These are phyloP conservation scores for Rhypophila decipiens DNA, from an alignment of 495 filamentous ascomycete species.

Conservation along the genomic window DNA sequence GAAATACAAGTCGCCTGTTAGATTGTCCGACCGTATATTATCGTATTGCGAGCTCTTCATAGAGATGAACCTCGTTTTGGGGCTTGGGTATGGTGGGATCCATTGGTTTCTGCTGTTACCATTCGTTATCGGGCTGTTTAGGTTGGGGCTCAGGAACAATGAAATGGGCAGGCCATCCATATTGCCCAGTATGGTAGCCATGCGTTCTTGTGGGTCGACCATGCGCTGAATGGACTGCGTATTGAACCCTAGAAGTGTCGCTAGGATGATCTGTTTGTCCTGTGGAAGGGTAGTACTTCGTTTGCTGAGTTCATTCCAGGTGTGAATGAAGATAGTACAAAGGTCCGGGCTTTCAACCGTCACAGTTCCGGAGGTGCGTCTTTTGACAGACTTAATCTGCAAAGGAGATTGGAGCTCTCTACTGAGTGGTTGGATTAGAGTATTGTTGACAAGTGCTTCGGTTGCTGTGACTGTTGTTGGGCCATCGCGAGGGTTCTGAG, in stretches of 20 bases:
- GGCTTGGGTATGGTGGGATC: slow-evolving; percentile 16
- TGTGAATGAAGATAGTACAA: slow-evolving; percentile 16
- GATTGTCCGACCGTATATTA: slow-evolving; percentile 9
- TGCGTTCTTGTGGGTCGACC: slow-evolving; percentile 13
- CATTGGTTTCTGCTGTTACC: slow-evolving; percentile 15
- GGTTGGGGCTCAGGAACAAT: slow-evolving; percentile 11
- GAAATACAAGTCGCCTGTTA: slow-evolving; percentile 13
- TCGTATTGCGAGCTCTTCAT: slow-evolving; percentile 12
- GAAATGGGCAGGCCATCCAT: slow-evolving; percentile 17
- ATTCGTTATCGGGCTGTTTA: slow-evolving; percentile 9
- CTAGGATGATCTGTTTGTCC: slow-evolving; percentile 17
- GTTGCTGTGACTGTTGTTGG: slow-evolving; percentile 3
- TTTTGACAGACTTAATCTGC: slow-evolving; percentile 9
- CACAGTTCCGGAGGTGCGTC: background rate
- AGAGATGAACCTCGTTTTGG: slow-evolving; percentile 7
- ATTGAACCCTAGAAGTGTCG: slow-evolving; percentile 16
- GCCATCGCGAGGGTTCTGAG: slow-evolving; percentile 2
- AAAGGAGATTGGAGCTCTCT: slow-evolving; percentile 12
- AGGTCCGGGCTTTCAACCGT: slow-evolving; percentile 8
- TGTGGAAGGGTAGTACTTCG: slow-evolving; percentile 11
- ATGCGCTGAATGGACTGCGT: slow-evolving; percentile 10
- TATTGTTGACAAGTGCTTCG: slow-evolving; percentile 1
- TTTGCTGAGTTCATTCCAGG: slow-evolving; percentile 20
- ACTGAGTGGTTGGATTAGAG: slow-evolving; percentile 7
- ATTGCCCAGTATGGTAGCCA: slow-evolving; percentile 15